Evolutionary conservation across 768 basidiomycete species (phyloP), one percentile per base, ranked within the genome.

Genomic region (Gloeopeniophorella convolvens): DNA sequence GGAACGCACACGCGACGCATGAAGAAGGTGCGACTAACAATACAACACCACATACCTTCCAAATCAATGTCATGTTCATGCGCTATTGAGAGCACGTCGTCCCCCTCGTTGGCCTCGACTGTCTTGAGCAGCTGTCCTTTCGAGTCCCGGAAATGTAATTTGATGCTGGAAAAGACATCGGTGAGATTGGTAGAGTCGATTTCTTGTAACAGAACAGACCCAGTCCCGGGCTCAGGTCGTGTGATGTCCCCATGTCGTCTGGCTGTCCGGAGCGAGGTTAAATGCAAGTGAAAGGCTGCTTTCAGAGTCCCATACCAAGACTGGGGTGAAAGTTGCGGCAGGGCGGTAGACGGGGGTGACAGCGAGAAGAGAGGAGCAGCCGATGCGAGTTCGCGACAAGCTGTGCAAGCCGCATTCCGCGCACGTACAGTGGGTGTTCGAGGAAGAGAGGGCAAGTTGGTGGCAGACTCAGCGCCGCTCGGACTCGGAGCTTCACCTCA

Each of bases 21-120:
- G 18, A 20, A 48, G 42, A 30, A 41, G 50, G 11, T n/a, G 21
- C 9, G 26, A 37, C 13, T 10, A 27, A 23, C 37, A 23, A 32
- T 32, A 49, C 31, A 34, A 37, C 33, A 42, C 36, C 15, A 20
- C 44, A 41, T 23, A 90, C 94, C 94, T 74, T 98, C 95, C 16
- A 97, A 74, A 64, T 98, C 95, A 47, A 99, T 80, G 60, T 98
- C 95, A 62, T 95, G 82, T 65, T 96, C 94, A 62, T 96, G 93
- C 5, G 94, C 93, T 47, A 99, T 73, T 20, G 83, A 82, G 28
- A 99, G 70, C 31, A 99, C 69, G 63, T 96, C 91, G 63, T 99
- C 95, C 10, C 94, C 96, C 61, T 94, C 92, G 64, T 86, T 93
- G 2, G 78, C 95, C 64, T 97, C 89, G 8, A 96, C 80, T 0